A percentile compares a stretch with the other conserved stretches of the same genome.
phyloP scores from a whole-genome alignment of 257 asterid genomes.

The Marsdenia floribunda region DNA sequence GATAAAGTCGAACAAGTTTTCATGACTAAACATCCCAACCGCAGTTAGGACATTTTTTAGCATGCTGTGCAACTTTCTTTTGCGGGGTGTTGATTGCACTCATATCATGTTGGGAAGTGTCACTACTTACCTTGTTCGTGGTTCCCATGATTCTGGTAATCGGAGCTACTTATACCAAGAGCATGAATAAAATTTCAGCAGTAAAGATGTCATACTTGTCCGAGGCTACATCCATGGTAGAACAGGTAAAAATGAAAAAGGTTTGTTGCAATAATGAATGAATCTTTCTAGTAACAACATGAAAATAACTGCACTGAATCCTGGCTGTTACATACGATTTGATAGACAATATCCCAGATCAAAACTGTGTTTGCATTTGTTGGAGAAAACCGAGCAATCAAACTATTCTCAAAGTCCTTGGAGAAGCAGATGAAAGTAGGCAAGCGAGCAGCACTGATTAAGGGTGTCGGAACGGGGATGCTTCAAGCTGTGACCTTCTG shows the following conservation, averaged over 20 bases:
- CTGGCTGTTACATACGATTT: conserved; percentile 26
- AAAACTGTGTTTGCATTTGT: conserved; percentile 77
- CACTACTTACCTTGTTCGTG: conserved; percentile 63
- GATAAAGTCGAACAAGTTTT: too few species aligned
- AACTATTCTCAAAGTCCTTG: conserved; percentile 51
- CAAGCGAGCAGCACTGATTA: conserved; percentile 59
- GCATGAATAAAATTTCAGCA: conserved; percentile 58
- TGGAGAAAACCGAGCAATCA: conserved; percentile 64
- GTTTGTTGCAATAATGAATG: neutral
- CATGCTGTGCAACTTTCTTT: conserved; percentile 69
- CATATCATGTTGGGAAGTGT: conserved; percentile 77
- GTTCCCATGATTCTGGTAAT: conserved; percentile 64
- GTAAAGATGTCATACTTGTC: conserved; percentile 53
- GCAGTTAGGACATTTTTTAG: conserved; percentile 76
- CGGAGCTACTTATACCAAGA: conserved; percentile 66
- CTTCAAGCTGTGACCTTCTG: conserved; percentile 71
- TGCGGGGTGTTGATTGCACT: conserved; percentile 71
- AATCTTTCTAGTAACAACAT: conserved; percentile 1
- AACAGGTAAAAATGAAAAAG: conserved; percentile 46
- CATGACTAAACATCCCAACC: neutral
- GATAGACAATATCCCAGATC: conserved; percentile 67
- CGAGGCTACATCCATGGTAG: conserved; percentile 72
- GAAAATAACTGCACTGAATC: neutral
- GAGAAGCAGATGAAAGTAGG: conserved; percentile 44
- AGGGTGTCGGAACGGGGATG: conserved; percentile 79